These are phyloP conservation scores for Diplodia corticola DNA, from an alignment of 2,329 filamentous ascomycete genomes.

Conservation along the genomic window DNA sequence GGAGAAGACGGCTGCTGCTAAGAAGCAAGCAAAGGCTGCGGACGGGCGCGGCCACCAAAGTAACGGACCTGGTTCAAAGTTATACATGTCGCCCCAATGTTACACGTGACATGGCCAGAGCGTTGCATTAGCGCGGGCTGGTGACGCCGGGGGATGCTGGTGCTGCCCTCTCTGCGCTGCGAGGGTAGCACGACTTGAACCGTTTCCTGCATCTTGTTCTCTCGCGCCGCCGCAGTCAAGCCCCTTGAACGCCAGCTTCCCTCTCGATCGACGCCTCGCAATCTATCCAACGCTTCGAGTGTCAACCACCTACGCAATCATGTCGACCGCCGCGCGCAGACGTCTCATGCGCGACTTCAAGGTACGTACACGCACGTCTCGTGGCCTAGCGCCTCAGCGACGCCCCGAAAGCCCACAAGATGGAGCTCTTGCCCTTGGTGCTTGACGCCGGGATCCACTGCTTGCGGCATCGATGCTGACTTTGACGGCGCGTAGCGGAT, in stretches of 20 bases:
- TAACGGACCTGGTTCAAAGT: neutral
- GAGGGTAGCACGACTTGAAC: conserved; percentile 19
- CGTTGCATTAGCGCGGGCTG: conserved; percentile 2
- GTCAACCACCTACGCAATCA: conserved; percentile 42
- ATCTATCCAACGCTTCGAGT: conserved; percentile 18
- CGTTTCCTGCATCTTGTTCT: conserved; percentile 16
- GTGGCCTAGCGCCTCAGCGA: conserved; percentile 18
- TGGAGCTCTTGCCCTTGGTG: neutral
- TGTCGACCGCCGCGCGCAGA: conserved; percentile 93
- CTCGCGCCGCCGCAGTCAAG: conserved; percentile 12
- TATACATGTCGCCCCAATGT: neutral
- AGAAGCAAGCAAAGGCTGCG: neutral
- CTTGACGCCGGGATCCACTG: neutral
- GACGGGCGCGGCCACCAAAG: neutral
- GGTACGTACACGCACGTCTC: conserved; percentile 51
- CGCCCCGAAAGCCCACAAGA: neutral
- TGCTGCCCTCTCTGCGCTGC: conserved; percentile 15
- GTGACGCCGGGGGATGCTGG: conserved; percentile 17
- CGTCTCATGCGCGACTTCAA: conserved; percentile 99
- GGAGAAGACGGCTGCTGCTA: neutral
- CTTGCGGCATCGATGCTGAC: conserved; percentile 54
- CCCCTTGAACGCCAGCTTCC: conserved; percentile 20
- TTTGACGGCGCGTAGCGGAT: conserved; percentile 58
- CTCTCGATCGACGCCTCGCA: conserved; percentile 20
- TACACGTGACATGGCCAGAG: conserved; percentile 11